Base-by-base conservation (phyloP, 768 basidiomycete genomes). In the Leccinellum luteum region DNA sequence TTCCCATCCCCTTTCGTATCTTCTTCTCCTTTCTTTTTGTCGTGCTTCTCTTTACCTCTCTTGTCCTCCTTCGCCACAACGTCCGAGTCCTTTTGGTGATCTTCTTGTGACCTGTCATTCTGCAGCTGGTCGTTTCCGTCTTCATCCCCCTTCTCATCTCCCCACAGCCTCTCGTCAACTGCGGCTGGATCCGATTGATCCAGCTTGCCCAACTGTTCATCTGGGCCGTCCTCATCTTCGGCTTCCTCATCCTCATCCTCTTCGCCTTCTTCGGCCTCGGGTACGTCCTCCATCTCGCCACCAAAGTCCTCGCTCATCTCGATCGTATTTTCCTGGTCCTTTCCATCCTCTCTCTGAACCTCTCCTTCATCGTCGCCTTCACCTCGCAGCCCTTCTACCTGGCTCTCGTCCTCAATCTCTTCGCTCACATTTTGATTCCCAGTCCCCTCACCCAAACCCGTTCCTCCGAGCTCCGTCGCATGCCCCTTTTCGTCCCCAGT, bases 161-260 rank as follows among this genome's bases (percentile, higher is more conserved):
- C 94, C 96, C 97, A 98, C 63, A 99, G 77, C 76, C 98, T 98
- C 75, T 99, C 96, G 67, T 98, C 96, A 15, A 97, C 83, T 0
- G 87, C 86, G 25, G 84, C 79, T 9, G 92, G 89, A 74, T 98
- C 96, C 17, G 82, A 76, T 2, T 85, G 81, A 73, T 96, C 93
- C 31, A 98, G 75, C 51, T 94, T 81, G 7, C 85, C 94, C 30
- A 95, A 69, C 60, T 86, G 85, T 61, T 98, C 95, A 44, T 98
- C 94, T 17, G 84, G 83, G 19, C 78, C 81, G 5, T 77, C 76
- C 17, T 77, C 76, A 17, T 78, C 82, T 3, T 76, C 75, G 5
- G 80, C 82, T 4, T 78, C 78, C n/a, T 78, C 76, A 28, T 81
- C 81, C 13, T 77, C 76, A 1, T 77, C 77, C 2, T 80, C 76